Base-by-base conservation (phyloP, 176 grass and related monocot species). In the Guadua angustifolia region DNA sequence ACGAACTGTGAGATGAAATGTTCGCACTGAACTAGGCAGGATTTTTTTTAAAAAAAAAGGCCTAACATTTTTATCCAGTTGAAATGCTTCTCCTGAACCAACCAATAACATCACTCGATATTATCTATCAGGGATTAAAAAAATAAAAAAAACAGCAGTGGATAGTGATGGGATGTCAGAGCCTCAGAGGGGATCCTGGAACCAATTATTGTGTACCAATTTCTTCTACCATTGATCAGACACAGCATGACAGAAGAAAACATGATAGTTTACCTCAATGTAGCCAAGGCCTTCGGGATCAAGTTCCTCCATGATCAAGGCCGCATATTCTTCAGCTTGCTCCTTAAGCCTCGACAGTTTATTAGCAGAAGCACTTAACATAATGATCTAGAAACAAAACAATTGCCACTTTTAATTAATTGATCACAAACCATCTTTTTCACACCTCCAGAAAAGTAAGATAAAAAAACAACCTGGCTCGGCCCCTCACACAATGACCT, bases 291-390 rank as follows among this genome's bases (percentile, higher is more conserved):
- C 84, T 89, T 98, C 95, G 9, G 95, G 95, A 80, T 98, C 95
- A 25, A 98, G 84, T 25, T 98, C 95, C 84, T 98, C 95, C 92
- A 98, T 98, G 86, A 98, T 98, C 59, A 98, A 79, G 45, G 95
- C 92, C 32, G 95, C 95, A 29, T 98, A 98, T 47, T 95, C 95
- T 81, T 98, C 90, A 56, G 92, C 95, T 84, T 98, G 95, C 66
- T 98, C 95, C 74, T 98, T 93, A 73, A 98, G 87, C 65, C 83
- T 98, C 3, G 90, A 89, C 39, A 98, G 71, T 74, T 95, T 98
- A 78, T 94, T 94, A 72, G 95, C 92, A 22, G 88, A 94, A 53
- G 95, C 95, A 69, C 95, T 98, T 74, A 98, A 65, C 84, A 93
- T 94, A 78, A 98, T 97, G 59, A 97, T 93, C 95, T 97, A 86